Base-by-base conservation (phyloP, 2,329 filamentous ascomycete species). In the Cercospora sp. region DNA sequence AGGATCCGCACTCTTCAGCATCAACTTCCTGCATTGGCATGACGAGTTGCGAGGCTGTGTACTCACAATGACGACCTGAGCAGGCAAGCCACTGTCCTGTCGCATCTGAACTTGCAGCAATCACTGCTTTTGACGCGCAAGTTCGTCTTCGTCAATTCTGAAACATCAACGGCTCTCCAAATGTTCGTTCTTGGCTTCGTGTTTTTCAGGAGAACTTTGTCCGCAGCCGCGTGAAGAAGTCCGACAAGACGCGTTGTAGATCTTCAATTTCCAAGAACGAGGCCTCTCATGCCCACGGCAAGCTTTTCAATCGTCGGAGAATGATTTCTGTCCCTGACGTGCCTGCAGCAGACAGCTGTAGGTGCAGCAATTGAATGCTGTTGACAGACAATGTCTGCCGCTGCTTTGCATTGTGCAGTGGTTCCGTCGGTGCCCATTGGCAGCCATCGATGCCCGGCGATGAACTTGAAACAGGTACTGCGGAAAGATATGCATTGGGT, bases 201-300 rank as follows among this genome's bases (percentile, higher is more conserved):
- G 16, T 20, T 59, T 12, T 18, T 59, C 55, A 31, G 55, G 31
- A 33, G 55, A 31, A 20, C 10, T 33, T 33, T 36, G 28, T 36
- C 55, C 31, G 55, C 30, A 59, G 28, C 28, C 31, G 28, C 31
- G 55, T 59, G 55, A 59, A 59, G 55, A 59, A 59, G 55, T 59
- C 55, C 55, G 55, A 36, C 16, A 39, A 36, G 28, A 59, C 31
- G 55, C 55, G 20, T 0, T 8, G 55, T 26, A 59, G 55, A 59
- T 59, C 55, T 59, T 33, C 30, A 59, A 59, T 12, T 59, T 59
- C 18, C 55, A 28, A 28, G 10, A 13, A 53, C 48, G n/a, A 26
- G 23, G 20, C 5, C 18, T 33, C 18, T n/a, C 7, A 1, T 13
- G n/a, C n/a, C 10, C 10, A 59, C 55, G 31, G 28, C 28, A 33